phyloP scores from a whole-genome alignment of 176 grass and related monocot species.

The Tuctoria greenei region DNA sequence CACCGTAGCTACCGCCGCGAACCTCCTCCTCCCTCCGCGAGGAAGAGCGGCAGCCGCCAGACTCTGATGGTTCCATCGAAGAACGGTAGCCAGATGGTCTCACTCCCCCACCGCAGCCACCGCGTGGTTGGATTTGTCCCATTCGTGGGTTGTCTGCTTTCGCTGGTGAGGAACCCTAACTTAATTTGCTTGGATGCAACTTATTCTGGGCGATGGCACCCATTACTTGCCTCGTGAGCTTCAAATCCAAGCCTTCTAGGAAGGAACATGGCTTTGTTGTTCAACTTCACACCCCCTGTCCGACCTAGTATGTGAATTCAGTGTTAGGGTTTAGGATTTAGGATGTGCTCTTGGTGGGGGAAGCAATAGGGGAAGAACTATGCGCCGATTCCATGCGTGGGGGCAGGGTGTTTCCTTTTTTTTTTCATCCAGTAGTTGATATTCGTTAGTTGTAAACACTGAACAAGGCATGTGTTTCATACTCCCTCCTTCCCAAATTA shows the following conservation, averaged over 20 bases:
- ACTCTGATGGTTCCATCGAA: too few relatives aligned
- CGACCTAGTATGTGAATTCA: not conserved
- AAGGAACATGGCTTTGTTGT: not conserved
- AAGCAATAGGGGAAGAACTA: not conserved
- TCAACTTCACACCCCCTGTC: not conserved
- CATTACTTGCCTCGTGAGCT: not conserved
- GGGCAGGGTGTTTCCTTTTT: not conserved
- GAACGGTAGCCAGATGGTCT: too few relatives aligned
- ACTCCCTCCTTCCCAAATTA: too few relatives aligned
- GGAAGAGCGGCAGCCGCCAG: too few relatives aligned
- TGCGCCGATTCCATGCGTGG: not conserved
- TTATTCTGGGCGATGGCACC: not conserved
- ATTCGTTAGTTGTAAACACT: not conserved
- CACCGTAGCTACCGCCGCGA: too few relatives aligned
- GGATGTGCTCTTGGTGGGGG: not conserved
- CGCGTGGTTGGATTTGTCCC: too few relatives aligned
- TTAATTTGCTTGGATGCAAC: not conserved
- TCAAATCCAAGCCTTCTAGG: not conserved
- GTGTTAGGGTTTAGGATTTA: not conserved
- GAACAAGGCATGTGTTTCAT: too few relatives aligned
- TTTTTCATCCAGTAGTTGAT: not conserved
- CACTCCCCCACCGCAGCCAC: too few relatives aligned
- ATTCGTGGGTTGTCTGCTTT: not conserved
- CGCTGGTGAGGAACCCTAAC: not conserved
- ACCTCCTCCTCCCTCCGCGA: too few relatives aligned